Evolutionary conservation across 768 basidiomycete species (phyloP).

Genomic region (Rhizopogon sp.): DNA sequence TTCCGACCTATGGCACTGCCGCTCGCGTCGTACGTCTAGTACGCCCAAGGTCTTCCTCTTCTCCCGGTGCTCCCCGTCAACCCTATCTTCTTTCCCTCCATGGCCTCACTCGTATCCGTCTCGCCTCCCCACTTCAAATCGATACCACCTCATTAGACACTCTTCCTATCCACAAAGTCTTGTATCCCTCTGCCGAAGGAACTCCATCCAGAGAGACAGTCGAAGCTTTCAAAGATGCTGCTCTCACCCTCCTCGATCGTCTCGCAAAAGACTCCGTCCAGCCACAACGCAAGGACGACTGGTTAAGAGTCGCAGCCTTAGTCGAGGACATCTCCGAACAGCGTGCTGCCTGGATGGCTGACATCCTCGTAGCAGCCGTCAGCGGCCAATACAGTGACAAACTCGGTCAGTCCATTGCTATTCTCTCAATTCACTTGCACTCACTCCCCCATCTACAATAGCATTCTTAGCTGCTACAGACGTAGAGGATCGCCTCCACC

Average conservation of each 20-base stretch:
- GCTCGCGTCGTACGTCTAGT: conserved; percentile 70
- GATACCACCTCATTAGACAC: conserved; percentile 23
- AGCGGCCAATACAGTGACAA: conserved; percentile 67
- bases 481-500: conserved; percentile 56
- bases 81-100: conserved; percentile 69
- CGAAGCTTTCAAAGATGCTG: conserved; percentile 65
- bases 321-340: conserved; percentile 66
- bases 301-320: conserved; percentile 63
- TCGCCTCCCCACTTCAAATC: conserved; percentile 35
- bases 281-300: conserved; percentile 57
- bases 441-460: conserved; percentile 17
- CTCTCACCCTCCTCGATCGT: conserved; percentile 61
- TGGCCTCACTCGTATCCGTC: conserved; percentile 62
- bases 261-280: conserved; percentile 40
- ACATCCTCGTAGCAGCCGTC: conserved; percentile 56
- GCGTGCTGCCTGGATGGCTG: conserved; percentile 70
- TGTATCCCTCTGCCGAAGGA: conserved; percentile 37
- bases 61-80: conserved; percentile 34
- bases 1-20: conserved; percentile 60
- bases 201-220: conserved; percentile 51
- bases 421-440: neutral
- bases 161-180: conserved; percentile 39
- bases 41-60: conserved; percentile 43
- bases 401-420: conserved; percentile 44
- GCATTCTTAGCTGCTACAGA: conserved; percentile 60